Evolutionary conservation across 2,329 filamentous ascomycete species (phyloP).

Genomic region (Penicillium sp.): DNA sequence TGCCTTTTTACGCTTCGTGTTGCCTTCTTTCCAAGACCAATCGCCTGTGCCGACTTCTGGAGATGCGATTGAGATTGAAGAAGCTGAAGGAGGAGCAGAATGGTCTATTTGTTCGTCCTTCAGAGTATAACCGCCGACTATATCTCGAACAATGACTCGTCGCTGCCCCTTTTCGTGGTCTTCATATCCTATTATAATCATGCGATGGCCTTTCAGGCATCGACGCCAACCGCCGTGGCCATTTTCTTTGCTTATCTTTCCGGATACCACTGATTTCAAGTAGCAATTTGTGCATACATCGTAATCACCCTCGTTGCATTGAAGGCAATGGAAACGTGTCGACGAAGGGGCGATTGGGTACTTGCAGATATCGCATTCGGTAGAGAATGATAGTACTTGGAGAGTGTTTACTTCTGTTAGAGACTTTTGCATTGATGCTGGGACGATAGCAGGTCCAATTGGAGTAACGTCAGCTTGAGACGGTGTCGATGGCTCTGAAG

Average conservation of each 20-base stretch:
- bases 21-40: conserved; percentile 43
- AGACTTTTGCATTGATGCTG: conserved; percentile 30
- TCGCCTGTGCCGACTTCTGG: conserved; percentile 29
- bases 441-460: conserved; percentile 23
- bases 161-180: conserved; percentile 64
- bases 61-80: conserved; percentile 15
- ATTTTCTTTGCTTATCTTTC: conserved; percentile 68
- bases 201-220: conserved; percentile 75
- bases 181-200: conserved; percentile 75
- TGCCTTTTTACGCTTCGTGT: conserved; percentile 33
- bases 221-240: conserved; percentile 78
- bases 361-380: conserved; percentile 74
- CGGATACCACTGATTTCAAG: conserved; percentile 57
- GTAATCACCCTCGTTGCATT: conserved; percentile 77
- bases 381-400: conserved; percentile 66
- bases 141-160: conserved; percentile 64
- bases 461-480: conserved; percentile 15
- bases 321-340: conserved; percentile 74
- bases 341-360: conserved; percentile 66
- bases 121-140: conserved; percentile 73
- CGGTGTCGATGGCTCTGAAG: conserved; percentile 17
- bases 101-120: conserved; percentile 47
- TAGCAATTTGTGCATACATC: conserved; percentile 83
- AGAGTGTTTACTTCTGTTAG: conserved; percentile 52
- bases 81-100: conserved; percentile 7